Percentiles rank a stretch among this genome's conserved stretches.
Evolutionary conservation across 2,329 filamentous ascomycete genomes (phyloP).

Genomic region (Ceratocystis albifundus): DNA sequence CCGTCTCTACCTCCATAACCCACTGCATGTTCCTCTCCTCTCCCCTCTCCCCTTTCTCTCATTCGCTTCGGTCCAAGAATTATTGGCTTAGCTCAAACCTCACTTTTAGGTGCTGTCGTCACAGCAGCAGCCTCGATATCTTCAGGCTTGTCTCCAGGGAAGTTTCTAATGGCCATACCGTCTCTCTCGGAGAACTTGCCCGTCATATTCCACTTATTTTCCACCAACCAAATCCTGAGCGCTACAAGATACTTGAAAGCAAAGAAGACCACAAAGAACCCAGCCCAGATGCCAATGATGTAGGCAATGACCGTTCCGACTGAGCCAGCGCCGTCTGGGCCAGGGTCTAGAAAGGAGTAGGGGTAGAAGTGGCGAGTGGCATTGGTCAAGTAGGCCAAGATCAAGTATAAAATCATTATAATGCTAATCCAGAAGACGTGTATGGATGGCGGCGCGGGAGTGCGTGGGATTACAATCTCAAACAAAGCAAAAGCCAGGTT

Average conservation of each 20-base stretch:
- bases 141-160: conserved; percentile 11
- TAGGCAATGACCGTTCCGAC: conserved; percentile 48
- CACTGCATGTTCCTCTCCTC: too few relatives aligned
- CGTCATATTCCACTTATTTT: conserved; percentile 35
- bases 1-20: not conserved
- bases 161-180: not conserved
- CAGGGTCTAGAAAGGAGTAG: conserved; percentile 64
- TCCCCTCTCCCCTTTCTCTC: not conserved
- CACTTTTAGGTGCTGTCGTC: conserved; percentile 3
- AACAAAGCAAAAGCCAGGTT: conserved; percentile 65
- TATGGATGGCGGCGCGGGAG: conserved; percentile 46
- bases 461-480: conserved; percentile 59
- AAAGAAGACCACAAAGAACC: conserved; percentile 42
- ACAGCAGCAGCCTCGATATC: conserved; percentile 27
- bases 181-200: conserved; percentile 34
- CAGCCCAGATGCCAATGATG: conserved; percentile 47
- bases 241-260: conserved; percentile 41
- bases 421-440: conserved; percentile 57
- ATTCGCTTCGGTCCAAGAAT: not conserved
- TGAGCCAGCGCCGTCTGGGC: conserved; percentile 36
- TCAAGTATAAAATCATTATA: conserved; percentile 61
- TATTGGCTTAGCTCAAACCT: not conserved
- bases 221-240: conserved; percentile 40
- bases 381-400: conserved; percentile 60
- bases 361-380: conserved; percentile 62